Evolutionary conservation across 345 rosid species (phyloP).

Genomic region (Eucalyptus albens): DNA sequence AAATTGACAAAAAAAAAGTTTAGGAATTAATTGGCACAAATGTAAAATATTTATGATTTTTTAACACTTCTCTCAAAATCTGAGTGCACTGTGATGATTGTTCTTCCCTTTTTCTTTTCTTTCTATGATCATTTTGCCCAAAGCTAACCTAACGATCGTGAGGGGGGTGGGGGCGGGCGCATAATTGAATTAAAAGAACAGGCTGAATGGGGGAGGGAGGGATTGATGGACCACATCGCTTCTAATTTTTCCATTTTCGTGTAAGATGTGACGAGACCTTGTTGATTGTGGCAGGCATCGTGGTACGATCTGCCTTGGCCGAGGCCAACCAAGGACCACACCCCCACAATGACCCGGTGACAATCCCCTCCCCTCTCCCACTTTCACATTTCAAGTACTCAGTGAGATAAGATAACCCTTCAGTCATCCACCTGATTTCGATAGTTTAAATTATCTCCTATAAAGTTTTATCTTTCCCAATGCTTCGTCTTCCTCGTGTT

Average conservation of each 20-base stretch:
- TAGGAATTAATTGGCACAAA: no score
- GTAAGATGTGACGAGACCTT: constrained; percentile 37
- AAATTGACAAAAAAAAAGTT: fast-evolving
- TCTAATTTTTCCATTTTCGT: constrained; percentile 2
- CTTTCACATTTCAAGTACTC: background rate
- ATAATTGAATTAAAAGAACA: background rate
- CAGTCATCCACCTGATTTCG: background rate
- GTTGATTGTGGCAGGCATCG: constrained; percentile 1
- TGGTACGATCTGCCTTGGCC: background rate
- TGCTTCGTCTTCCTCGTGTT: background rate
- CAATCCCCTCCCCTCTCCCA: background rate
- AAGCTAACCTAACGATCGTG: background rate
- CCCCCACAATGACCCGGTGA: background rate
- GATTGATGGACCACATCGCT: background rate
- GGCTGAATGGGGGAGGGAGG: background rate
- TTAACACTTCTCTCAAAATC: no score
- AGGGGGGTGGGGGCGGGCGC: no score
- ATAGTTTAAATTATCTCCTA: background rate
- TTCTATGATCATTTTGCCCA: background rate
- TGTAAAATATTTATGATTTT: no score
- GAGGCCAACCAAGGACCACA: background rate
- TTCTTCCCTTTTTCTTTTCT: background rate
- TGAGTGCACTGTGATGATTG: background rate
- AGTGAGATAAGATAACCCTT: background rate
- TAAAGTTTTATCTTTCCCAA: background rate